Conservation (phyloP, 768 basidiomycete species). For the Leccinum barrowsii region DNA sequence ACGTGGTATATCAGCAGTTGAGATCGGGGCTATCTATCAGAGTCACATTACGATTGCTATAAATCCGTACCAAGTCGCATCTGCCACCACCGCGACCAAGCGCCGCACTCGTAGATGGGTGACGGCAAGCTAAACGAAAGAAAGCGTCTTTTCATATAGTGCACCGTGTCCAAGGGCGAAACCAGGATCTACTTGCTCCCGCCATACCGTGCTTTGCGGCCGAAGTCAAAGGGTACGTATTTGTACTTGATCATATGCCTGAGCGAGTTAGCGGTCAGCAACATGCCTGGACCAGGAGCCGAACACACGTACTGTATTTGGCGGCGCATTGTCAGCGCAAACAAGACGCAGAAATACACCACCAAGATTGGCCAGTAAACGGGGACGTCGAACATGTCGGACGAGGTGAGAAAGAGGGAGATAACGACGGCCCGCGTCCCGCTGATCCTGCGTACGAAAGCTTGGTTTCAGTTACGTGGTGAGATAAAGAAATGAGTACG, state of each 20-base stretch:
- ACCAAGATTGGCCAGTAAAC: conserved; percentile 99
- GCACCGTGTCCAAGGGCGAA: neutral
- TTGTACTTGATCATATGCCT: conserved; percentile 99
- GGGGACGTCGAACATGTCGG: conserved; percentile 88
- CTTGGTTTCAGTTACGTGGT: neutral
- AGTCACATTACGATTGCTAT: conserved; percentile 24
- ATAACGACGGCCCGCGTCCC: conserved; percentile 86
- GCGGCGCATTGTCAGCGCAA: conserved; percentile 91
- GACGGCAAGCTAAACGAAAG: conserved; percentile 6
- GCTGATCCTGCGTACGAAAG: conserved; percentile 63
- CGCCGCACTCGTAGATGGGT: conserved; percentile 9
- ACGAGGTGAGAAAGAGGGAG: conserved; percentile 76
- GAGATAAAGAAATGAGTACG: neutral
- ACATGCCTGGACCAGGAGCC: neutral
- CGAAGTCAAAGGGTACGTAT: conserved; percentile 93
- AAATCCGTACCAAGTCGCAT: conserved; percentile 27
- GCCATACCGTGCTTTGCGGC: conserved; percentile 88
- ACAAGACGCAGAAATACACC: conserved; percentile 94
- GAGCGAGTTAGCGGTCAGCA: conserved; percentile 10
- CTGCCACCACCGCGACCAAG: conserved; percentile 16
- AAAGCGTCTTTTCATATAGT: conserved; percentile 4
- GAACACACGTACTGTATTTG: conserved; percentile 79
- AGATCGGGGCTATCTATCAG: conserved; percentile 4
- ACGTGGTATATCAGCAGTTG: conserved; percentile 12
- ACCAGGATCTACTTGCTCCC: conserved; percentile 39